A percentile compares a stretch with the other conserved stretches of the same genome.
These are phyloP conservation scores for Hyphopichia pseudoburtonii DNA, from an alignment of 1,139 yeast genomes.

Conservation along the genomic window DNA sequence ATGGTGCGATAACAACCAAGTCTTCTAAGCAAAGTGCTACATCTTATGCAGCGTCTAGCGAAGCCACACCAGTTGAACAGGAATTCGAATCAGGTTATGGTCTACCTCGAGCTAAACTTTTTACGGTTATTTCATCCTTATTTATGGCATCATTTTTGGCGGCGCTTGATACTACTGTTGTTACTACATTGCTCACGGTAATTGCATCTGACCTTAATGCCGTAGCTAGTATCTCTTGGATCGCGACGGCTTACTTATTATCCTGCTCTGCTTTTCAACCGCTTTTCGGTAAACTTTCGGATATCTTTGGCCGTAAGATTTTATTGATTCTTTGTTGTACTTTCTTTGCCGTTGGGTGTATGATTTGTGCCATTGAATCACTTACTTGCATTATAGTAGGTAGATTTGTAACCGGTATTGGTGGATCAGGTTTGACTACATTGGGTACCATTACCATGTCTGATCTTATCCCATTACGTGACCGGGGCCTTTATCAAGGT, in stretches of 20 bases:
- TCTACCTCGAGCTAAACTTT: constrained; percentile 31
- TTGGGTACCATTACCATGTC: constrained; percentile 53
- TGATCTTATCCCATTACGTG: constrained; percentile 52
- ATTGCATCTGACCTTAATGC: constrained; percentile 47
- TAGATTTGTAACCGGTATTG: constrained; percentile 53
- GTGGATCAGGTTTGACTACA: constrained; percentile 57
- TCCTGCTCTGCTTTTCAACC: constrained; percentile 59
- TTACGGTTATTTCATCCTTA: constrained; percentile 32
- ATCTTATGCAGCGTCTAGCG: no score
- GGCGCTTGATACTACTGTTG: constrained; percentile 48
- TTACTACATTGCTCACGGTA: constrained; percentile 40
- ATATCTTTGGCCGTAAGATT: constrained; percentile 75
- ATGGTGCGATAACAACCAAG: constrained; percentile 8
- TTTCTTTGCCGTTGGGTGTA: constrained; percentile 41
- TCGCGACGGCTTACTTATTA: constrained; percentile 44
- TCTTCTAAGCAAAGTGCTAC: no score
- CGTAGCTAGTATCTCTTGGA: constrained; percentile 45
- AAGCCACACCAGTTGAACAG: no score
- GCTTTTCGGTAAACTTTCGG: constrained; percentile 80
- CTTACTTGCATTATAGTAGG: constrained; percentile 56
- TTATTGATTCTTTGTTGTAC: constrained; percentile 34
- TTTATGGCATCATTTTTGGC: constrained; percentile 42
- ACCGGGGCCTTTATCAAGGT: constrained; percentile 55
- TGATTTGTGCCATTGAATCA: constrained; percentile 40
- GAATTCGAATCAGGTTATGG: constrained; percentile 23